These are phyloP conservation scores for Arthrobotrys musiformis DNA, from an alignment of 2,329 filamentous ascomycete species.

Conservation along the genomic window DNA sequence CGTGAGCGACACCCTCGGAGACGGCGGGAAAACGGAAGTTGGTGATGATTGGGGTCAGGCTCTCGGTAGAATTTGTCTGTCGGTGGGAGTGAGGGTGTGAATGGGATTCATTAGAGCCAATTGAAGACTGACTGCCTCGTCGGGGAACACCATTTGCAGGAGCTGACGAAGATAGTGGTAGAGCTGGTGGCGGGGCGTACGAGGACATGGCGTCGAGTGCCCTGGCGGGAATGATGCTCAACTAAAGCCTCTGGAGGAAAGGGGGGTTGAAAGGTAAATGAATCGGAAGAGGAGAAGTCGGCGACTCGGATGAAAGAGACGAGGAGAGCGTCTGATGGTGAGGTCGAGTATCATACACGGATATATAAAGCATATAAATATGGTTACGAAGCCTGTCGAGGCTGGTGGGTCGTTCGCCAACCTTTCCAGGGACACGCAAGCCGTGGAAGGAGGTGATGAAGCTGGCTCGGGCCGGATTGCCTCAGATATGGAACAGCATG, in stretches of 20 bases:
- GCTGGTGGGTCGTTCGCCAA: too few species aligned
- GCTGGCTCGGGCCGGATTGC: too few species aligned
- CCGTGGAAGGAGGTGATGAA: too few species aligned
- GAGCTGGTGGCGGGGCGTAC: slow-evolving; percentile 30
- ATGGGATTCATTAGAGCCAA: slow-evolving; percentile 22
- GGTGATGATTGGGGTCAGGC: slow-evolving; percentile 42
- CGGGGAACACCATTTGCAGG: slow-evolving; percentile 15
- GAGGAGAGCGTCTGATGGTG: too few species aligned
- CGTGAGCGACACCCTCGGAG: slow-evolving; percentile 41
- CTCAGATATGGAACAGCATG: not conserved
- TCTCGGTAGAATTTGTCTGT: slow-evolving; percentile 11
- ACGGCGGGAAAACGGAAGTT: slow-evolving; percentile 52
- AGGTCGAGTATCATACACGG: not conserved
- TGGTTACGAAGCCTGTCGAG: too few species aligned
- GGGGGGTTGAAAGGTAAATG: not conserved
- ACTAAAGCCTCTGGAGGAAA: not conserved
- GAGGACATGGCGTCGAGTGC: slow-evolving; percentile 22
- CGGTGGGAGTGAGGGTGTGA: slow-evolving; percentile 14
- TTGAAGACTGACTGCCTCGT: slow-evolving; percentile 28
- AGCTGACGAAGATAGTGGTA: not conserved
- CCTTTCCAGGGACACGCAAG: too few species aligned
- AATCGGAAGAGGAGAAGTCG: slow-evolving; percentile 15
- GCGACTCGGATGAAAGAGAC: slow-evolving; percentile 13
- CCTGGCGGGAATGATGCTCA: not conserved
- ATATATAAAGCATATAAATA: not conserved